phyloP scores from a whole-genome alignment of 345 rosid genomes.

The Xanthoceras sorbifolium region DNA sequence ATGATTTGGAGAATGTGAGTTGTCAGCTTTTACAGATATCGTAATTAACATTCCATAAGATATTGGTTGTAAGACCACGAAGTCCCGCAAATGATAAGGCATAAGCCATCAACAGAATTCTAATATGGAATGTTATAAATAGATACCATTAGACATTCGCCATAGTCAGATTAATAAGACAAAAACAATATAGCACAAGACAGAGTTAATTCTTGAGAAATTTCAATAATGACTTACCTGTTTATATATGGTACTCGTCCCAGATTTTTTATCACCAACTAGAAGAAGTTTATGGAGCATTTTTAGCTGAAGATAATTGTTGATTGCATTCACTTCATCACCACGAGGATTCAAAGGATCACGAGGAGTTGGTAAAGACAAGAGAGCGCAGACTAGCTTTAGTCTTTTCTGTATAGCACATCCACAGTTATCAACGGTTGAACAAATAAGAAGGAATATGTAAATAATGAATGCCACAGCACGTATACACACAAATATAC shows the following conservation, averaged over 20 bases:
- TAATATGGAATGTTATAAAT: background rate
- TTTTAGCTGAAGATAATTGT: constrained; percentile 29
- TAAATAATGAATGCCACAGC: constrained; percentile 14
- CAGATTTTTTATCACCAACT: constrained; percentile 71
- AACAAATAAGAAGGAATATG: constrained; percentile 12
- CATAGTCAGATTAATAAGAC: constrained; percentile 9
- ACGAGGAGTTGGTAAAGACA: constrained; percentile 74
- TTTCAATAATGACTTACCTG: constrained; percentile 49
- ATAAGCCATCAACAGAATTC: background rate
- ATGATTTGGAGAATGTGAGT: background rate
- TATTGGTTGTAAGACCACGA: background rate
- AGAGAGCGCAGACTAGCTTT: constrained; percentile 42
- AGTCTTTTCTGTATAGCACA: constrained; percentile 44
- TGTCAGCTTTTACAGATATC: background rate
- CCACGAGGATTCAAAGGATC: constrained; percentile 22
- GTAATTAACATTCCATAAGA: background rate
- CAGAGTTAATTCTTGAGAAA: constrained; percentile 1
- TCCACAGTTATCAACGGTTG: constrained; percentile 11
- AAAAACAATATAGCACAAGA: constrained; percentile 19
- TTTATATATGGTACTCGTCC: constrained; percentile 83
- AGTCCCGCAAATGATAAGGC: background rate
- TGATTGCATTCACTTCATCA: constrained; percentile 33
- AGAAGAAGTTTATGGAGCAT: constrained; percentile 59
- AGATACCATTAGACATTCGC: background rate
- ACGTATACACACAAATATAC: constrained; percentile 38